phyloP scores from a whole-genome alignment of 306 rosid genomes.

The Benincasa hispida region DNA sequence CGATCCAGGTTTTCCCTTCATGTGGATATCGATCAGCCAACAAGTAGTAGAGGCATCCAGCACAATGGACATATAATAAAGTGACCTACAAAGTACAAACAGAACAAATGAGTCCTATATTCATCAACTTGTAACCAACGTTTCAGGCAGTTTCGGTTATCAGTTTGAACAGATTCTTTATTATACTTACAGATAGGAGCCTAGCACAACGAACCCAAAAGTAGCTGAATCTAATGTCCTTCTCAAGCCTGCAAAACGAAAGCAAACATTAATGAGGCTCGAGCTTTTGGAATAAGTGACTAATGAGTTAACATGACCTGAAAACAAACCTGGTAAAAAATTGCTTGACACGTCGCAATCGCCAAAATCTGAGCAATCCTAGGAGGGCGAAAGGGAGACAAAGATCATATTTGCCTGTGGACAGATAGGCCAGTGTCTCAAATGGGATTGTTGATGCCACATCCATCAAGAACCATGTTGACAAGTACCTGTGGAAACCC shows the following conservation, averaged over 20 bases:
- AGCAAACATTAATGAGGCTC: background rate
- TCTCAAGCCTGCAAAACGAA: slow-evolving; percentile 56
- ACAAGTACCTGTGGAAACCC: slow-evolving; percentile 41
- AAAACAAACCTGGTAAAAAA: slow-evolving; percentile 60
- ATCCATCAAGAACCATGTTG: slow-evolving; percentile 91
- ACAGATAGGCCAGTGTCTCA: slow-evolving; percentile 32
- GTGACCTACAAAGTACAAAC: slow-evolving; percentile 59
- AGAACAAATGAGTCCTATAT: background rate
- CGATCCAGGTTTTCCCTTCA: slow-evolving; percentile 78
- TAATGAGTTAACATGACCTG: background rate
- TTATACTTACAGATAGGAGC: slow-evolving; percentile 55
- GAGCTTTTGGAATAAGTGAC: slow-evolving; percentile 4
- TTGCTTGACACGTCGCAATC: slow-evolving; percentile 68
- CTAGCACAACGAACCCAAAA: slow-evolving; percentile 73
- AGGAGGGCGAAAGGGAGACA: slow-evolving; percentile 44
- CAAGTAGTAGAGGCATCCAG: slow-evolving; percentile 75
- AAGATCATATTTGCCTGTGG: slow-evolving; percentile 42
- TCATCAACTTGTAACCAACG: background rate
- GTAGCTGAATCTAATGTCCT: slow-evolving; percentile 89
- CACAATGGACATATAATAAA: slow-evolving; percentile 56
- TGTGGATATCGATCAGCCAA: slow-evolving; percentile 64
- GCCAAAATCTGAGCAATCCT: slow-evolving; percentile 80
- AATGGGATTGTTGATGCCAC: slow-evolving; percentile 78
- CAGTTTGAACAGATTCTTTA: background rate
- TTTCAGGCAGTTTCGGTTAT: background rate